Evolutionary conservation across 495 filamentous ascomycete genomes (phyloP).

Genomic region (Pyrenula aspistea): DNA sequence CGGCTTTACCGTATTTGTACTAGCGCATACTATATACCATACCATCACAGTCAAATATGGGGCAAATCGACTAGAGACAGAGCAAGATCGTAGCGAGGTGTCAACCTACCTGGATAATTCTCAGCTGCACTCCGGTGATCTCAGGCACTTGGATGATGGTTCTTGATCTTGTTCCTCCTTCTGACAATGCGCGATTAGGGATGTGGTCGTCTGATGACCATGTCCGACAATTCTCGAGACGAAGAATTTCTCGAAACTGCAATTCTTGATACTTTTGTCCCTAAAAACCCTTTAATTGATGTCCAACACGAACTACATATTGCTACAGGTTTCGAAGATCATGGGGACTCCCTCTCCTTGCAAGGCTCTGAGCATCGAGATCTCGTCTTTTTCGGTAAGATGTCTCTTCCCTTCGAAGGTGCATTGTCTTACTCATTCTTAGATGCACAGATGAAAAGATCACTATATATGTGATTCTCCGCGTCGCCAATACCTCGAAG

Average conservation of each 20-base stretch:
- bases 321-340: constrained; percentile 17
- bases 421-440: constrained; percentile 46
- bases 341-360: constrained; percentile 16
- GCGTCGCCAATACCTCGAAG: constrained; percentile 51
- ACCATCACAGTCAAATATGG: no score
- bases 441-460: constrained; percentile 65
- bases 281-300: constrained; percentile 52
- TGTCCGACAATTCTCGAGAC: constrained; percentile 3
- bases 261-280: constrained; percentile 67
- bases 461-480: constrained; percentile 58
- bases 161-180: neutral
- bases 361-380: constrained; percentile 35
- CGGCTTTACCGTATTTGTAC: no score
- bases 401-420: constrained; percentile 12
- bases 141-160: neutral
- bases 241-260: constrained; percentile 59
- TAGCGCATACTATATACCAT: no score
- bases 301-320: constrained; percentile 46
- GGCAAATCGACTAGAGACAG: no score
- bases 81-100: no score
- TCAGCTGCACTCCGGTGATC: no score
- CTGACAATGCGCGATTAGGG: neutral
- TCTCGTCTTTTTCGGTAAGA: constrained; percentile 61
- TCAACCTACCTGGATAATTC: no score
- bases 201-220: constrained; percentile 1